phyloP scores from a whole-genome alignment of 2,329 filamentous ascomycete species.

The Hypoxylon sp. region DNA sequence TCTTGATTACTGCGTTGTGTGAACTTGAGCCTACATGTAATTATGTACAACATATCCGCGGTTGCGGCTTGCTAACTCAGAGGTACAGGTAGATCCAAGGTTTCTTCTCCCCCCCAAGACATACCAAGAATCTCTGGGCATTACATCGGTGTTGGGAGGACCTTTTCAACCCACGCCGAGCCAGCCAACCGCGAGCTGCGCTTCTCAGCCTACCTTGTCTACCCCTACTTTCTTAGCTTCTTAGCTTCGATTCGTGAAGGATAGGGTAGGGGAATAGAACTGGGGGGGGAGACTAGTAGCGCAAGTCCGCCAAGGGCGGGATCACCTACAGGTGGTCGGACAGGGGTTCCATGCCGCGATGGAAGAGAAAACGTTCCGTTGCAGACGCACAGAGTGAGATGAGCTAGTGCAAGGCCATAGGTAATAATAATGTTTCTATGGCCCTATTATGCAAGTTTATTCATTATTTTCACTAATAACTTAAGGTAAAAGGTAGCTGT shows the following conservation, averaged over 20 bases:
- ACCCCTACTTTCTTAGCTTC: slow-evolving; percentile 46
- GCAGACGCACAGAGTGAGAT: slow-evolving; percentile 46
- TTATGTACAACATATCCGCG: slow-evolving; percentile 45
- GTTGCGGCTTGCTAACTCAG: slow-evolving; percentile 34
- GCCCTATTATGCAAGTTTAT: slow-evolving; percentile 39
- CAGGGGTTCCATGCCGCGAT: slow-evolving; percentile 49
- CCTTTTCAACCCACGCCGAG: slow-evolving; percentile 42
- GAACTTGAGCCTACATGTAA: slow-evolving; percentile 23
- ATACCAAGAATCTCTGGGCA: slow-evolving; percentile 47
- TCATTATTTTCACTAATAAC: slow-evolving; percentile 41
- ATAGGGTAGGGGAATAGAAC: slow-evolving; percentile 35
- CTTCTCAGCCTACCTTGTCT: slow-evolving; percentile 40
- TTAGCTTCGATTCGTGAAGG: slow-evolving; percentile 46
- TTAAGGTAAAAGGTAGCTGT: slow-evolving; percentile 20
- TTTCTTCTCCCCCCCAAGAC: slow-evolving; percentile 34
- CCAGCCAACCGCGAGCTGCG: slow-evolving; percentile 39
- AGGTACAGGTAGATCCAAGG: slow-evolving; percentile 29
- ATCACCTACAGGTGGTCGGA: slow-evolving; percentile 48
- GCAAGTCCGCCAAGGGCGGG: slow-evolving; percentile 50
- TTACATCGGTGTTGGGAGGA: slow-evolving; percentile 46
- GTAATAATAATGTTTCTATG: slow-evolving; percentile 16
- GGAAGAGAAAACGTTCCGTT: slow-evolving; percentile 45
- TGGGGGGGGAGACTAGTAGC: slow-evolving; percentile 37
- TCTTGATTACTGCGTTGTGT: slow-evolving; percentile 39
- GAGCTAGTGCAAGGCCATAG: slow-evolving; percentile 31